Conservation (phyloP, 257 asterid genomes). For the Solanum gandarillasii region DNA sequence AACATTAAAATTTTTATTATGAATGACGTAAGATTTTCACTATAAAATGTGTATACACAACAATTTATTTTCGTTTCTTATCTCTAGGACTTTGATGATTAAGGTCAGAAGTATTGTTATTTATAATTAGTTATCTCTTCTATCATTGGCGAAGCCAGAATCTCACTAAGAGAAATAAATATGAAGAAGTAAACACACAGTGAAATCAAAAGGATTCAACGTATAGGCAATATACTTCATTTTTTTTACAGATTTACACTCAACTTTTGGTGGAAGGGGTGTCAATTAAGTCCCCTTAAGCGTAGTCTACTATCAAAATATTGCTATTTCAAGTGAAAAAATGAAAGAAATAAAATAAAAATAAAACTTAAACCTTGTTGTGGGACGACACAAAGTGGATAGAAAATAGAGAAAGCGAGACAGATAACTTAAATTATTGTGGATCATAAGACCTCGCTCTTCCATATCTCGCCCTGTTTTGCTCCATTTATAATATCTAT, state of each 20-base stretch:
- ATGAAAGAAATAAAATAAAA: not conserved
- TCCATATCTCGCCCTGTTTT: not conserved
- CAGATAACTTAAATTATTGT: not conserved
- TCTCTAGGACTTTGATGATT: not conserved
- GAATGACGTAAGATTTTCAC: not conserved
- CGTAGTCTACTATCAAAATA: not conserved
- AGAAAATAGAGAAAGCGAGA: not conserved
- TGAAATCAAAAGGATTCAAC: not conserved
- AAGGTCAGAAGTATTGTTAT: not conserved
- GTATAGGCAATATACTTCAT: not conserved
- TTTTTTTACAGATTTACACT: not conserved
- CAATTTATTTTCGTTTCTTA: not conserved
- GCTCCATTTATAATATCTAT: not conserved
- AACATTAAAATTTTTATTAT: not conserved
- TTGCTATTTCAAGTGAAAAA: not conserved
- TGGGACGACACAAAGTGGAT: not conserved
- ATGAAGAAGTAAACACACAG: not conserved
- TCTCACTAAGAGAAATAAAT: not conserved
- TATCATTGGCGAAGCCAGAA: not conserved
- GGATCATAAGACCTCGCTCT: not conserved
- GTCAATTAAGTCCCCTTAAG: not conserved
- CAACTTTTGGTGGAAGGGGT: not conserved
- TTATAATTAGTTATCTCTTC: not conserved
- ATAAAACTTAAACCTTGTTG: not conserved
- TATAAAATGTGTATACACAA: not conserved